A percentile compares a stretch with the other conserved stretches of the same genome.
Evolutionary conservation across 306 rosid species (phyloP).

Genomic region (Cucurbita pepo): DNA sequence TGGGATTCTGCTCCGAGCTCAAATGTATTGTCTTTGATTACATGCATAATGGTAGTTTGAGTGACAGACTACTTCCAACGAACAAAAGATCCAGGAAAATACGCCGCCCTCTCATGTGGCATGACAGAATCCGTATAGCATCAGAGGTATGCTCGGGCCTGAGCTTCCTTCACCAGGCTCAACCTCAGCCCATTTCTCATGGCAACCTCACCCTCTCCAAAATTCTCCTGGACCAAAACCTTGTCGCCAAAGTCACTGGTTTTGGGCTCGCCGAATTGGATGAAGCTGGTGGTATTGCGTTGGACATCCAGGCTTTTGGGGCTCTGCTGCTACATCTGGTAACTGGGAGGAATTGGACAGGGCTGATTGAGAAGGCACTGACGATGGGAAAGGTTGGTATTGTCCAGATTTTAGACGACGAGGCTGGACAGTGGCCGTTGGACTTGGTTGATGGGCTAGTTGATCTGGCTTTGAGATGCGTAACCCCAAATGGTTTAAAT

Average conservation of each 20-base stretch:
- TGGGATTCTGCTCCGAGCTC: constrained; percentile 50
- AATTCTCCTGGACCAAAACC: constrained; percentile 49
- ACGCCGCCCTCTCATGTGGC: constrained; percentile 36
- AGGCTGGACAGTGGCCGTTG: constrained; percentile 58
- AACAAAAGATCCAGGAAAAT: constrained; percentile 17
- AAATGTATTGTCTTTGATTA: constrained; percentile 46
- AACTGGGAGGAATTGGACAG: constrained; percentile 38
- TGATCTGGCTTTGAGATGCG: constrained; percentile 31
- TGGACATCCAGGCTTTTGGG: constrained; percentile 40
- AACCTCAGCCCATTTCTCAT: constrained; percentile 29
- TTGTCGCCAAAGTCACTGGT: constrained; percentile 42
- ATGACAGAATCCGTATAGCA: constrained; percentile 33
- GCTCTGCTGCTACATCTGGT: constrained; percentile 29
- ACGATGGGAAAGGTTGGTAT: constrained; percentile 14
- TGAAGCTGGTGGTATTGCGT: constrained; percentile 1
- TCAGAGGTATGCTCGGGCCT: constrained; percentile 45
- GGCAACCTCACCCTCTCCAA: constrained; percentile 31
- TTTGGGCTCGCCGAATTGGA: constrained; percentile 19
- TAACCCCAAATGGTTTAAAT: constrained; percentile 6
- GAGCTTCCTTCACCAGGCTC: constrained; percentile 27
- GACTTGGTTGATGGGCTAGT: constrained; percentile 31
- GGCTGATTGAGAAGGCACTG: constrained; percentile 31
- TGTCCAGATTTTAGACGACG: constrained; percentile 25
- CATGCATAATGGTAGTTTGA: constrained; percentile 55
- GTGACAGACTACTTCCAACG: constrained; percentile 26